Base-by-base conservation (phyloP, 2,329 filamentous ascomycete species). In the Fusarium poae region DNA sequence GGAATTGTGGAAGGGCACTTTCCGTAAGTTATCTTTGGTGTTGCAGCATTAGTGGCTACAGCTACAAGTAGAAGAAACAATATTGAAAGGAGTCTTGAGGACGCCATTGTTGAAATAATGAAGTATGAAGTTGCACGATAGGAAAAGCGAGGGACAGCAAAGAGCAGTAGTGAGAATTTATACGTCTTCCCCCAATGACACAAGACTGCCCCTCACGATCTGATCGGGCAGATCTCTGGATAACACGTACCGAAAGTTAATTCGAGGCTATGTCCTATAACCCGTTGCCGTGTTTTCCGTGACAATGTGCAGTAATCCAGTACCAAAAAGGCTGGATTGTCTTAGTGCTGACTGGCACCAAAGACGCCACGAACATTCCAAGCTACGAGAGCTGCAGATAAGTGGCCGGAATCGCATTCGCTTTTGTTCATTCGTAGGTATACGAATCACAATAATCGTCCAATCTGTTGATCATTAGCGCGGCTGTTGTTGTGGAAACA, bases 291-390 rank as follows among this genome's bases (percentile, higher is more conserved):
- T 45, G 27, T 34, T 32, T 61, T 52, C 54, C 65, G 65, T 25
- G 21, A 13, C 30, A 40, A 40, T 21, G 23, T 27, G 32, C 34
- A 40, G 25, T 18, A 11, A 51, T 18, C n/a, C 34, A 51, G 11
- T 51, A 23, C 34, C 27, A 39, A 51, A 7, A 27, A 50, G 35
- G 37, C 29, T 46, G n/a, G 30, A 8, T 29, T 60, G 16, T 45
- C 34, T 29, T 65, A 65, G 62, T 49, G 62, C 62, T 65, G 61
- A 65, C 62, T 25, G 15, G 15, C 27, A 44, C 40, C 40, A 48
- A 61, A 37, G 13, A 48, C 62, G 53, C 62, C 61, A 65, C 57
- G 16, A 21, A n/a, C 20, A 18, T 59, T 27, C 23, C 35, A 29
- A 20, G 34, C 34, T 20, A 30, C 13, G 18, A 45, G 18, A 8